These are phyloP conservation scores for Botrytis hyacinthi DNA, from an alignment of 2,329 filamentous ascomycete species.

Conservation along the genomic window DNA sequence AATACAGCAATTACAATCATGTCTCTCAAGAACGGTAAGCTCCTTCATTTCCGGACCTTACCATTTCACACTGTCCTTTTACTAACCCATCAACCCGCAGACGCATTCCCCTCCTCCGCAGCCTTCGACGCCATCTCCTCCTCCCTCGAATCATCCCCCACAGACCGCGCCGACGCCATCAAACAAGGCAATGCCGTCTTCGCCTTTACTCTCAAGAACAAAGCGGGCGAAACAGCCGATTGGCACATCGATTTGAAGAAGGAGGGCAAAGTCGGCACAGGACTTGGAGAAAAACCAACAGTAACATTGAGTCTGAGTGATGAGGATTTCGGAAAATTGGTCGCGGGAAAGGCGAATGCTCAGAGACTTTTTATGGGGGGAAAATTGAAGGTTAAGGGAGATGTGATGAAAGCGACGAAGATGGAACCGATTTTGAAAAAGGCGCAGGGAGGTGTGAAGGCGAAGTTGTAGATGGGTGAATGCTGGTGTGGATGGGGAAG, in stretches of 20 bases:
- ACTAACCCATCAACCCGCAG: conserved; percentile 43
- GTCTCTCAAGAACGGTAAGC: conserved; percentile 20
- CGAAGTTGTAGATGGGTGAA: conserved; percentile 17
- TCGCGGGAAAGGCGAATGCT: conserved; percentile 85
- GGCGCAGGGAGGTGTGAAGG: conserved; percentile 7
- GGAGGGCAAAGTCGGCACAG: conserved; percentile 76
- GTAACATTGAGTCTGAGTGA: conserved; percentile 86
- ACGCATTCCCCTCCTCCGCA: conserved; percentile 82
- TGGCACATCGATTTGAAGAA: conserved; percentile 98
- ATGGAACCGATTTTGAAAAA: conserved; percentile 54
- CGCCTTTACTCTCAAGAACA: conserved; percentile 90
- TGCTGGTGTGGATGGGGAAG: background rate
- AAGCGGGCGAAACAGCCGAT: conserved; percentile 70
- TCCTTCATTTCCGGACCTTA: background rate
- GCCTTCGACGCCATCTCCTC: conserved; percentile 87
- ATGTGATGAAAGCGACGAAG: conserved; percentile 98
- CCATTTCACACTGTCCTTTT: background rate
- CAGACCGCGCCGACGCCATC: conserved; percentile 81
- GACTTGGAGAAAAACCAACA: conserved; percentile 75
- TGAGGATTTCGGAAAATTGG: conserved; percentile 79
- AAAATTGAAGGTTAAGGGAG: conserved; percentile 96
- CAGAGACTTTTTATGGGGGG: conserved; percentile 94
- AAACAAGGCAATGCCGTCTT: conserved; percentile 87
- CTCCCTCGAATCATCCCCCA: conserved; percentile 65
- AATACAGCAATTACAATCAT: background rate